Conservation (phyloP, 1,139 yeast genomes). For the Kodamaea fungicola region DNA sequence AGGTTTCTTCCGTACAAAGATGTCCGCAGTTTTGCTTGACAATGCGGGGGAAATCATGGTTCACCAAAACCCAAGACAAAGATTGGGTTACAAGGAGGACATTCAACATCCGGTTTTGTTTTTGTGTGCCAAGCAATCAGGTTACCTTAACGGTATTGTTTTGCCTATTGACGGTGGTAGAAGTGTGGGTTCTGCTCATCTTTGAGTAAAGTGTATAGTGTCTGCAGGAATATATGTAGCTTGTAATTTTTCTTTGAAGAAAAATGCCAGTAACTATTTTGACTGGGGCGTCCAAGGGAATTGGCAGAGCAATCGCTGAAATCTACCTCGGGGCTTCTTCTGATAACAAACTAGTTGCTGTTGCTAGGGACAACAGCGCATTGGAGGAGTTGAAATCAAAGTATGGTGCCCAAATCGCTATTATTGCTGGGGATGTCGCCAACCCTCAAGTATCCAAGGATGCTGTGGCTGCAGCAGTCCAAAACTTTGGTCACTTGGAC, state of each 20-base stretch:
- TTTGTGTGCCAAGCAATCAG: constrained; percentile 56
- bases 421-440: constrained; percentile 68
- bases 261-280: constrained; percentile 41
- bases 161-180: constrained; percentile 76
- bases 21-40: constrained; percentile 65
- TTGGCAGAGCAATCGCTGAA: constrained; percentile 71
- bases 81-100: constrained; percentile 65
- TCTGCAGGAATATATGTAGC: too few species aligned
- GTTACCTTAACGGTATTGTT: constrained; percentile 67
- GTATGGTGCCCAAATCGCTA: constrained; percentile 52
- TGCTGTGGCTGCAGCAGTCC: constrained; percentile 48
- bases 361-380: constrained; percentile 61
- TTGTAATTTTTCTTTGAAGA: background rate
- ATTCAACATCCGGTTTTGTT: constrained; percentile 58
- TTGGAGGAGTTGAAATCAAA: constrained; percentile 40
- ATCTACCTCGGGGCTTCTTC: constrained; percentile 38
- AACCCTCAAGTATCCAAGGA: constrained; percentile 31
- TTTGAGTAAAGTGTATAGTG: constrained; percentile 3
- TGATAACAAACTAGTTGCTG: constrained; percentile 50
- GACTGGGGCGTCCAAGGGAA: constrained; percentile 78
- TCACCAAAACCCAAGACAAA: constrained; percentile 55
- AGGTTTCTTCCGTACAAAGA: constrained; percentile 75
- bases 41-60: constrained; percentile 50
- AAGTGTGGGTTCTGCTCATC: constrained; percentile 17
- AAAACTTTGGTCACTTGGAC: constrained; percentile 58